Evolutionary conservation across 2,329 filamentous ascomycete genomes (phyloP).

Genomic region (Aspergillus neoniger): DNA sequence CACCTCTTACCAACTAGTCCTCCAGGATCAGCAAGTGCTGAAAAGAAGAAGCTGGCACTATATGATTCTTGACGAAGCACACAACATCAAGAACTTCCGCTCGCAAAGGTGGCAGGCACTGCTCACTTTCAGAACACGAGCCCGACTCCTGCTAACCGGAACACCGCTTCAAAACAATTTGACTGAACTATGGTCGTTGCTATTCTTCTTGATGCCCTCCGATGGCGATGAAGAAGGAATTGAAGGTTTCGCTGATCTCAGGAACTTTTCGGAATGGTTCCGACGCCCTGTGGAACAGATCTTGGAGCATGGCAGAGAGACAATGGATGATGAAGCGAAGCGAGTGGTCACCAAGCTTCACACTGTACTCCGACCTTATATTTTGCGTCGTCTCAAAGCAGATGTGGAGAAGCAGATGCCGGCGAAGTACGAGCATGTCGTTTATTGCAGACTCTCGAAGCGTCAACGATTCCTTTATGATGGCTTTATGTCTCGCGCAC

Average conservation of each 20-base stretch:
- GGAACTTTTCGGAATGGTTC: conserved; percentile 96
- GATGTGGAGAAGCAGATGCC: conserved; percentile 99
- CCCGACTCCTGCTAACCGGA: conserved; percentile 84
- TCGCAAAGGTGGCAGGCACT: conserved; percentile 96
- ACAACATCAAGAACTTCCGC: conserved; percentile 99
- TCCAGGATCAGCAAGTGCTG: conserved; percentile 92
- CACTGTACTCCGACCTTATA: conserved; percentile 87
- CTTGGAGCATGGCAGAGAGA: conserved; percentile 87
- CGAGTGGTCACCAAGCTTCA: conserved; percentile 91
- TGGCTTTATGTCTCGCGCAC: conserved; percentile 86
- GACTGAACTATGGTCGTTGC: conserved; percentile 91
- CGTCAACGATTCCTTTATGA: conserved; percentile 95
- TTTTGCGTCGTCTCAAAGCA: conserved; percentile 86
- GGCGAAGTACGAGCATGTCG: conserved; percentile 94
- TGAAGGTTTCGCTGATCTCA: conserved; percentile 89
- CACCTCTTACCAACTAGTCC: conserved; percentile 93
- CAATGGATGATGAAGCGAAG: conserved; percentile 91
- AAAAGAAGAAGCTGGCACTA: conserved; percentile 95
- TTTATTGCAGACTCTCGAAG: conserved; percentile 93
- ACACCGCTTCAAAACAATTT: conserved; percentile 97
- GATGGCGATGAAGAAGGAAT: conserved; percentile 72
- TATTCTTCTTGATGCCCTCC: conserved; percentile 95
- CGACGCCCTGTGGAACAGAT: conserved; percentile 95
- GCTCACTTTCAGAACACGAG: conserved; percentile 87
- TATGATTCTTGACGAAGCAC: conserved; percentile 95